Percentiles rank a stretch among this genome's conserved stretches.
Evolutionary conservation across 225 moss, liverwort and hornwort species (phyloP).

Genomic region (Bryoerythrophyllum caledonicum): DNA sequence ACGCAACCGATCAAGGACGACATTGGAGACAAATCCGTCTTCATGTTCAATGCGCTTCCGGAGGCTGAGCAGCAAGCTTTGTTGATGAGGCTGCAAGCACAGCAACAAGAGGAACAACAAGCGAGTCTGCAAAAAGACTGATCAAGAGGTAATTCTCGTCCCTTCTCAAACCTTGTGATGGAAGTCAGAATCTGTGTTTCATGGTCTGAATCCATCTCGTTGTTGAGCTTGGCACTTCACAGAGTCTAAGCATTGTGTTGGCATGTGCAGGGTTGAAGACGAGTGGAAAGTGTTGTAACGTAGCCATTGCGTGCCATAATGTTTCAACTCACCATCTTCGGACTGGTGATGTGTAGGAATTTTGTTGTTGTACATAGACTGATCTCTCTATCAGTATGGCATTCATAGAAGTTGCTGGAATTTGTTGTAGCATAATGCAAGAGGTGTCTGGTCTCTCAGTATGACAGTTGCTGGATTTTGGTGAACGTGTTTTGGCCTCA

Average conservation of each 20-base stretch:
- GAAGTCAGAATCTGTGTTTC: background rate
- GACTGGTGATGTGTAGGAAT: no score
- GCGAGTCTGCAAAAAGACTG: constrained; percentile 26
- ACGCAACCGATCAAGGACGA: constrained; percentile 96
- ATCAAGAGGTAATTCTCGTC: constrained; percentile 16
- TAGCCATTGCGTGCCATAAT: background rate
- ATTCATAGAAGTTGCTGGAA: no score
- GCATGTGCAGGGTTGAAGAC: constrained; percentile 27
- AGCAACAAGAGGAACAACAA: no score
- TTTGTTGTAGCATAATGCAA: no score
- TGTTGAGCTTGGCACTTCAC: no score
- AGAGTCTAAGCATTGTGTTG: background rate
- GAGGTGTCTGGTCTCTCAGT: background rate
- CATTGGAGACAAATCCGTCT: constrained; percentile 97
- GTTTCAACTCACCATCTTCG: background rate
- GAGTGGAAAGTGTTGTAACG: background rate
- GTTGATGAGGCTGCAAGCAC: constrained; percentile 38
- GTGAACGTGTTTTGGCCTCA: constrained; percentile 86
- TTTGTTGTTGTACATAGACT: background rate
- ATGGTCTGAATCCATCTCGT: background rate
- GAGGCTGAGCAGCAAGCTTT: constrained; percentile 63
- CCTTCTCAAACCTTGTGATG: background rate
- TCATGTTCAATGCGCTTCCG: constrained; percentile 81
- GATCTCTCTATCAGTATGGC: background rate
- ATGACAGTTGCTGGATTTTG: background rate